phyloP scores from a whole-genome alignment of 805 yeast species.

The Candida maesae region DNA sequence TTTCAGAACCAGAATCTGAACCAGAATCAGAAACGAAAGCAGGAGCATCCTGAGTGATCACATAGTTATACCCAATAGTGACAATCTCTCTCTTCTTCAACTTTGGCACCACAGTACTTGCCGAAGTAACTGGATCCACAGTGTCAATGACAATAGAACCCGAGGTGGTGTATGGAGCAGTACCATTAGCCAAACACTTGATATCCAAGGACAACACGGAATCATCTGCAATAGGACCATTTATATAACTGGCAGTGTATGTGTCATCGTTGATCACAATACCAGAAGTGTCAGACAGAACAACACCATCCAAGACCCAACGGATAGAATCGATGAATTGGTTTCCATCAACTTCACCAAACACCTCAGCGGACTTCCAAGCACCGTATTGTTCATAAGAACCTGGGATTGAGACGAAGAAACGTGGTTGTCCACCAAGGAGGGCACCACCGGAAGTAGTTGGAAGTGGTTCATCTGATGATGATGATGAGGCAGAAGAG shows the following conservation, averaged over 20 bases:
- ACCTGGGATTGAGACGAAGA: neutral
- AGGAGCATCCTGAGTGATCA: neutral
- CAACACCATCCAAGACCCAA: neutral
- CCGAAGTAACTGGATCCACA: too few species aligned
- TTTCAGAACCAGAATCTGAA: too few species aligned
- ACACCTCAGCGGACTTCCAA: neutral
- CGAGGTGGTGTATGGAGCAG: neutral
- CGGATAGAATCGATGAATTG: neutral
- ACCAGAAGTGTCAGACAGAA: neutral
- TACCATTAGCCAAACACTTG: neutral
- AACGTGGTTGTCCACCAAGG: neutral
- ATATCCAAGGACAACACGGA: neutral
- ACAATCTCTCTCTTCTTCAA: neutral
- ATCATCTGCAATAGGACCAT: neutral
- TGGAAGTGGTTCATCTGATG: neutral
- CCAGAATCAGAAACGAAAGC: neutral
- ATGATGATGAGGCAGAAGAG: neutral
- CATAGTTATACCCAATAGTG: neutral
- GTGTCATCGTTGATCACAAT: neutral
- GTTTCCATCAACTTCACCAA: neutral
- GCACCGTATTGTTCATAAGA: neutral
- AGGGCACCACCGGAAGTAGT: slow-evolving; percentile 1
- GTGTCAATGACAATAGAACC: neutral
- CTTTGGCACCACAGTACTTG: neutral
- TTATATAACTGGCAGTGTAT: neutral